Evolutionary conservation across 2,329 filamentous ascomycete species (phyloP).

Genomic region (Ophiocordyceps robertsii): DNA sequence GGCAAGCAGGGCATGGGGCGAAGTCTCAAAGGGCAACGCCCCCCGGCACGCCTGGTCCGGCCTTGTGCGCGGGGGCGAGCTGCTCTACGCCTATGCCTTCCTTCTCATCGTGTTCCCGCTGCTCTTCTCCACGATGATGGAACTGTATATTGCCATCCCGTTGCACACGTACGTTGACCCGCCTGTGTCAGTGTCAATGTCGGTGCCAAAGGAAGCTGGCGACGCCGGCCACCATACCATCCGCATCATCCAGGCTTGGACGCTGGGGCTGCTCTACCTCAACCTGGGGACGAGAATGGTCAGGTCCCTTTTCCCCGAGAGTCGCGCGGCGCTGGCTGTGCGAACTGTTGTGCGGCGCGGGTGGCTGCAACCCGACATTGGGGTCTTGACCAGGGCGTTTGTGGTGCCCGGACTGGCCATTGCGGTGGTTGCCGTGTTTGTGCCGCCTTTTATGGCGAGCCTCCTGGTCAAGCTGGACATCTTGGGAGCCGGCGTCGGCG

Average conservation of each 20-base stretch:
- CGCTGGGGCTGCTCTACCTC: constrained; percentile 78
- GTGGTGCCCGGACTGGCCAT: constrained; percentile 59
- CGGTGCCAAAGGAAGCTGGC: constrained; percentile 10
- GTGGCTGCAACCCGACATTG: constrained; percentile 65
- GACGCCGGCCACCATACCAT: constrained; percentile 48
- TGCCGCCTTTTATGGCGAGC: constrained; percentile 47
- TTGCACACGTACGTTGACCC: constrained; percentile 63
- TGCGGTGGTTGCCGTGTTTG: constrained; percentile 46
- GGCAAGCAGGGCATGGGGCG: constrained; percentile 8
- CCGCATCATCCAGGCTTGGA: constrained; percentile 87
- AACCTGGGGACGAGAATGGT: constrained; percentile 64
- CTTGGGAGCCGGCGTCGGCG: constrained; percentile 3
- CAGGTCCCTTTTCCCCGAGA: constrained; percentile 51
- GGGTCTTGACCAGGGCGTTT: constrained; percentile 72
- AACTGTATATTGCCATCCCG: constrained; percentile 81
- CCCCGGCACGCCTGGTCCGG: constrained; percentile 13
- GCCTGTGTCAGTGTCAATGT: constrained; percentile 15
- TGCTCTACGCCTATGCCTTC: constrained; percentile 64
- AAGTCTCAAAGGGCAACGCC: constrained; percentile 9
- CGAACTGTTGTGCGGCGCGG: constrained; percentile 60
- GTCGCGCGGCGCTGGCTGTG: constrained; percentile 61
- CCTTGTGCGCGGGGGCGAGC: constrained; percentile 21
- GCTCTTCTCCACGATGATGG: constrained; percentile 64
- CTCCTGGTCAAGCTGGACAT: constrained; percentile 12
- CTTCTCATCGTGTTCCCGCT: constrained; percentile 71